These are phyloP conservation scores for Toxoplasma gondii DNA, from an alignment of 169 alveolate species.

Conservation along the genomic window DNA sequence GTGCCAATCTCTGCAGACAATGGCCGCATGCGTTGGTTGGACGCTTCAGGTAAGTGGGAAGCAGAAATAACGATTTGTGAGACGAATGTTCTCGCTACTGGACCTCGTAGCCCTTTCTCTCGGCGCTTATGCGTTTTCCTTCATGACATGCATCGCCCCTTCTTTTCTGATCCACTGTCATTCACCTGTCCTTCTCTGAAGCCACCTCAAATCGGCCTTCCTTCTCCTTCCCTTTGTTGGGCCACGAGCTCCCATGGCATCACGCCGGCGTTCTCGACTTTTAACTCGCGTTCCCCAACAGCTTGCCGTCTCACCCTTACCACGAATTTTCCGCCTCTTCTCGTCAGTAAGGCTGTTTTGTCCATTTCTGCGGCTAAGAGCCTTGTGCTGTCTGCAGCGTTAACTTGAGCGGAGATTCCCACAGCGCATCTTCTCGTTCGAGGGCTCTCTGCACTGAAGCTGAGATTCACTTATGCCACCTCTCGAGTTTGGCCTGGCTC, in stretches of 20 bases:
- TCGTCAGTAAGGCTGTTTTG: too few relatives aligned
- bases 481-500: slow-evolving; percentile 20
- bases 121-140: neutral
- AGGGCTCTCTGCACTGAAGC: neutral
- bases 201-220: too few relatives aligned
- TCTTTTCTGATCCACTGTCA: too few relatives aligned
- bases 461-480: neutral
- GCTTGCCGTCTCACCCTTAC: too few relatives aligned
- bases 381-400: neutral
- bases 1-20: neutral
- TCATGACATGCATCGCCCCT: too few relatives aligned
- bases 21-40: neutral
- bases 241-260: too few relatives aligned
- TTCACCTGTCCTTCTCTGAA: too few relatives aligned
- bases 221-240: too few relatives aligned
- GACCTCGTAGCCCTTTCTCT: neutral
- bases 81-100: too few relatives aligned
- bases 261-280: too few relatives aligned
- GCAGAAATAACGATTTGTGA: neutral
- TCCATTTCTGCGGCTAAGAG: neutral
- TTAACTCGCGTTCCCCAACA: too few relatives aligned
- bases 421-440: neutral
- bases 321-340: too few relatives aligned
- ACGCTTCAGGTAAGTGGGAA: neutral
- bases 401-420: neutral